Conservation (phyloP, 306 rosid genomes). For the Pterocarpus macrocarpus region DNA sequence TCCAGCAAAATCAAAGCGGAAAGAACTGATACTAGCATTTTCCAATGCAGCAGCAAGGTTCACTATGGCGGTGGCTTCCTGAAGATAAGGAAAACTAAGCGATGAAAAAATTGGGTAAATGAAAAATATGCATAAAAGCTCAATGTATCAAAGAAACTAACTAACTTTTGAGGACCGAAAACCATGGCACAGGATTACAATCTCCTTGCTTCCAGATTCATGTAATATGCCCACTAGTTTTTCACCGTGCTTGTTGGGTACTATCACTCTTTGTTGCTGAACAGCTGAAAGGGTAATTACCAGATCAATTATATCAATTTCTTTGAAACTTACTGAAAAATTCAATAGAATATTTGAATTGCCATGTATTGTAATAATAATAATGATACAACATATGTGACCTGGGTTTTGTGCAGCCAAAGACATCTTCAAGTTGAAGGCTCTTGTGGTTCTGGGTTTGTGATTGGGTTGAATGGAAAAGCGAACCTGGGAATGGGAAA, state of each 20-base stretch:
- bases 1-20: slow-evolving; percentile 84
- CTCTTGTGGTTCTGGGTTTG: neutral
- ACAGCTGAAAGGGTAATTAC: slow-evolving; percentile 50
- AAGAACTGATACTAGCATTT: slow-evolving; percentile 71
- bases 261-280: slow-evolving; percentile 59
- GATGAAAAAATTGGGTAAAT: slow-evolving; percentile 10
- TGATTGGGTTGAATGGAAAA: slow-evolving; percentile 29
- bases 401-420: slow-evolving; percentile 47
- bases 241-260: slow-evolving; percentile 76
- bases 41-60: slow-evolving; percentile 76
- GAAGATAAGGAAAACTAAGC: slow-evolving; percentile 39
- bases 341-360: neutral
- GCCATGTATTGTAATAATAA: neutral
- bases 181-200: slow-evolving; percentile 86
- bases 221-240: slow-evolving; percentile 79
- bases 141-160: slow-evolving; percentile 17
- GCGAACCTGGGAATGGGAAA: slow-evolving; percentile 46
- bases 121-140: neutral
- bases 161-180: slow-evolving; percentile 71
- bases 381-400: neutral
- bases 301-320: slow-evolving; percentile 17
- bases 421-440: slow-evolving; percentile 43
- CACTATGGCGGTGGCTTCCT: slow-evolving; percentile 58
- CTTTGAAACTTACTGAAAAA: neutral
- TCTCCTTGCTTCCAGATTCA: slow-evolving; percentile 72